A percentile compares a stretch with the other conserved stretches of the same genome.
Evolutionary conservation across 805 yeast genomes (phyloP).

Genomic region (Candida xiaguanensis): DNA sequence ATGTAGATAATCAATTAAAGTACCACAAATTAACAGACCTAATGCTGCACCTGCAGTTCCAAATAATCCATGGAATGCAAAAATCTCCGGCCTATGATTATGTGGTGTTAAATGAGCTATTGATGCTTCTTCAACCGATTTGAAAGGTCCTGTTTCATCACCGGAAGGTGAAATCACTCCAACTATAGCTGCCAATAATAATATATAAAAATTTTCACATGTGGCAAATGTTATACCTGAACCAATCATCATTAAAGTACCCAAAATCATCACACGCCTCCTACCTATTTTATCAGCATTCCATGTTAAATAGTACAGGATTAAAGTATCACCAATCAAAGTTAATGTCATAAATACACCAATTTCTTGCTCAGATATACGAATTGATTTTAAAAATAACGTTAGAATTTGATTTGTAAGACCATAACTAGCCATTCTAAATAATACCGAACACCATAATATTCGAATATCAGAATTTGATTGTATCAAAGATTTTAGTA

Average conservation of each 20-base stretch:
- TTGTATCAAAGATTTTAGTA: conserved; percentile 30
- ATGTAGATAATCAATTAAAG: conserved; percentile 46
- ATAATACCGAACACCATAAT: conserved; percentile 64
- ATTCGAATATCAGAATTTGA: conserved; percentile 54
- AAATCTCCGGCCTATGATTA: conserved; percentile 63
- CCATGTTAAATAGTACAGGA: conserved; percentile 73
- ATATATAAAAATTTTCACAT: conserved; percentile 47
- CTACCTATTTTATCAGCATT: conserved; percentile 72
- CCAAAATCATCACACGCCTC: conserved; percentile 56
- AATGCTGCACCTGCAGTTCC: conserved; percentile 71
- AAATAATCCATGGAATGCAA: conserved; percentile 68
- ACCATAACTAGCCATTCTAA: conserved; percentile 73
- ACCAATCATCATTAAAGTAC: conserved; percentile 62
- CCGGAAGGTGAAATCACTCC: conserved; percentile 91
- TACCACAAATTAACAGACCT: conserved; percentile 67
- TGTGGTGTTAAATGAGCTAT: conserved; percentile 74
- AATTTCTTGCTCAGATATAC: conserved; percentile 52
- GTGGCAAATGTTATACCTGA: conserved; percentile 67
- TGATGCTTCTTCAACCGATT: conserved; percentile 79
- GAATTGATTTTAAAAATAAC: conserved; percentile 54
- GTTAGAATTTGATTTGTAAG: conserved; percentile 76
- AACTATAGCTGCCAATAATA: conserved; percentile 67
- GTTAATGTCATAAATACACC: conserved; percentile 84
- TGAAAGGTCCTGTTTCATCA: conserved; percentile 88
- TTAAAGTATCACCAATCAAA: conserved; percentile 69